Percentiles rank a stretch among this genome's conserved stretches.
Evolutionary conservation across 441 rosid species (phyloP).

Genomic region (Populus tomentosa): DNA sequence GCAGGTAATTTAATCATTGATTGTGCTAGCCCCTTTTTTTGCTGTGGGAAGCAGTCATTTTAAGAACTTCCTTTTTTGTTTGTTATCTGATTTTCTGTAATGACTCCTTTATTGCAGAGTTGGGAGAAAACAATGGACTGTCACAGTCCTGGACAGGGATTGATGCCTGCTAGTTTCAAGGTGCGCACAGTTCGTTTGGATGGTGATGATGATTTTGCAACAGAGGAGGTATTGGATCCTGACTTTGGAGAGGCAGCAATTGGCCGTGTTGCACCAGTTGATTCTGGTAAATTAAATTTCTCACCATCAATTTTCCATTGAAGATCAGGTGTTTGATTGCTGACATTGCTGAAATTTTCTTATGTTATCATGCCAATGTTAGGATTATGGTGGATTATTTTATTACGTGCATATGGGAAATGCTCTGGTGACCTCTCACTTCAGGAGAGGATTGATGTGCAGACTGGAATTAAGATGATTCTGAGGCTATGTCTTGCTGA

Average conservation of each 20-base stretch:
- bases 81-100: neutral
- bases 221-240: slow-evolving; percentile 85
- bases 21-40: slow-evolving; percentile 5
- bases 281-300: slow-evolving; percentile 54
- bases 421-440: slow-evolving; percentile 73
- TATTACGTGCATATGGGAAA: slow-evolving; percentile 88
- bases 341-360: neutral
- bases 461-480: slow-evolving; percentile 92
- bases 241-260: slow-evolving; percentile 95
- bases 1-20: slow-evolving; percentile 46
- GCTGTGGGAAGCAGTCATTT: too few relatives aligned
- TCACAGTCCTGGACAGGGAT: slow-evolving; percentile 95
- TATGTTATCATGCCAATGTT: slow-evolving; percentile 13
- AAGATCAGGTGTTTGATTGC: neutral
- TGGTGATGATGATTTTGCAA: slow-evolving; percentile 65
- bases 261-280: slow-evolving; percentile 95
- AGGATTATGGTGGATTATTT: slow-evolving; percentile 98
- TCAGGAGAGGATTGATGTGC: slow-evolving; percentile 95
- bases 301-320: neutral
- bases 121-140: slow-evolving; percentile 99
- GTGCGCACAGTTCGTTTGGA: slow-evolving; percentile 78
- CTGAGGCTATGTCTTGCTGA: slow-evolving; percentile 80
- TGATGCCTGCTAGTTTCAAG: slow-evolving; percentile 98
- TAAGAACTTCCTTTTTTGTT: neutral
- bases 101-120: slow-evolving; percentile 40